Conservation (phyloP, 805 yeast species). For the Candida corydali region DNA sequence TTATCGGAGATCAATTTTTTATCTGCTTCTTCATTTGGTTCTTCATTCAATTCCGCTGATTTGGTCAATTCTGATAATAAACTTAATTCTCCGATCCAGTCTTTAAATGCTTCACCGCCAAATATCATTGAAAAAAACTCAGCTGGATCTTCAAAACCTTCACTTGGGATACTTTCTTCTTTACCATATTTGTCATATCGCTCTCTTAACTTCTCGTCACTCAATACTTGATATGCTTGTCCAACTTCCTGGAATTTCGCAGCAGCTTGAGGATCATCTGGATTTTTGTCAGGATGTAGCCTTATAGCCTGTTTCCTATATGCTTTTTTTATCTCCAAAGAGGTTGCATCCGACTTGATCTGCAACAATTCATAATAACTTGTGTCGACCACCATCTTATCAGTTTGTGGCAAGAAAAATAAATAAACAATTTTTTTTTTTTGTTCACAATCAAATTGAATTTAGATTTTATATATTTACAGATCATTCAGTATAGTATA, state of each 20-base stretch:
- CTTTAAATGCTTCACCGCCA: slow-evolving; percentile 77
- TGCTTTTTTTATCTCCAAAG: slow-evolving; percentile 42
- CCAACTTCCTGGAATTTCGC: slow-evolving; percentile 44
- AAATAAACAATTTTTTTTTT: slow-evolving; percentile 3
- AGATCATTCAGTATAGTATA: slow-evolving; percentile 60
- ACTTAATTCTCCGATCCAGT: slow-evolving; percentile 83
- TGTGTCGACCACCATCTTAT: slow-evolving; percentile 42
- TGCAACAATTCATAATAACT: slow-evolving; percentile 38
- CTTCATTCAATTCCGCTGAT: slow-evolving; percentile 38
- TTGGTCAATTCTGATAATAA: slow-evolving; percentile 38
- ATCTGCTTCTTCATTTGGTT: slow-evolving; percentile 10
- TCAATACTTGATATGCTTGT: slow-evolving; percentile 76
- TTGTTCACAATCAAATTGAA: not conserved
- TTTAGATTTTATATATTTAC: not conserved
- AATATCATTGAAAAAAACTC: slow-evolving; percentile 83
- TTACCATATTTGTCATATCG: slow-evolving; percentile 75
- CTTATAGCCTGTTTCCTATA: slow-evolving; percentile 42
- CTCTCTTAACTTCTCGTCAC: slow-evolving; percentile 58
- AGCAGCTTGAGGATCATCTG: slow-evolving; percentile 43
- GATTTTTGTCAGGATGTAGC: slow-evolving; percentile 44
- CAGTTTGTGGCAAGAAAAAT: slow-evolving; percentile 4
- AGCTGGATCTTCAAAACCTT: slow-evolving; percentile 76
- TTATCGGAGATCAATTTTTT: slow-evolving; percentile 5
- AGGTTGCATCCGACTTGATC: slow-evolving; percentile 31
- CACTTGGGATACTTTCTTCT: slow-evolving; percentile 56